These are phyloP conservation scores for Penicillium palitans DNA, from an alignment of 2,329 filamentous ascomycete genomes.

Conservation along the genomic window DNA sequence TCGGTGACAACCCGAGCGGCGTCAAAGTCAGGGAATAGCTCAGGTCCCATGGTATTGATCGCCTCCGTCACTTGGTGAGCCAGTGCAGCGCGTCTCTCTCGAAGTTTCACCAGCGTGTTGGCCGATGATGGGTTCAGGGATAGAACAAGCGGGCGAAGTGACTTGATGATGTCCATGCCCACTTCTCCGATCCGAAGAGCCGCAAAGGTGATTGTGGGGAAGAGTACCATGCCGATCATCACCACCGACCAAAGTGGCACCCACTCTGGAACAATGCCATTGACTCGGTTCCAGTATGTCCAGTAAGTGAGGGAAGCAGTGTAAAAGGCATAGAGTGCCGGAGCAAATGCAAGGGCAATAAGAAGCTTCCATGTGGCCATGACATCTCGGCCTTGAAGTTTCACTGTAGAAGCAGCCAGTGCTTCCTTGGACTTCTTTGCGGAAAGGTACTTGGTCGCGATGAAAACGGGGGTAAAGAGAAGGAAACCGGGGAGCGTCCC, in stretches of 20 bases:
- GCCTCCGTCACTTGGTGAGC: slow-evolving; percentile 81
- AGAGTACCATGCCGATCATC: slow-evolving; percentile 72
- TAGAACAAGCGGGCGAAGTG: slow-evolving; percentile 79
- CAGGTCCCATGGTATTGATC: slow-evolving; percentile 92
- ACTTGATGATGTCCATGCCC: slow-evolving; percentile 99
- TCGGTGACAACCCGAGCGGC: slow-evolving; percentile 66
- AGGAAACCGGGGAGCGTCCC: slow-evolving; percentile 83
- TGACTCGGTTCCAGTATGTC: slow-evolving; percentile 77
- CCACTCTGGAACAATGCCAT: slow-evolving; percentile 75
- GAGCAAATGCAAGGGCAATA: slow-evolving; percentile 80
- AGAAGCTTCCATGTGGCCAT: slow-evolving; percentile 94
- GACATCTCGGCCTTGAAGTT: slow-evolving; percentile 83
- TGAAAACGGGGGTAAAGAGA: slow-evolving; percentile 85
- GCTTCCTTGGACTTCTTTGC: slow-evolving; percentile 79
- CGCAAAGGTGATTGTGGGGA: slow-evolving; percentile 86
- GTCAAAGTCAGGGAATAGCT: slow-evolving; percentile 97
- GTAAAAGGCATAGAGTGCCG: slow-evolving; percentile 79
- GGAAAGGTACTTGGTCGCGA: slow-evolving; percentile 79
- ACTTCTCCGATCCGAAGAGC: slow-evolving; percentile 93
- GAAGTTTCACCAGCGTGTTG: slow-evolving; percentile 79
- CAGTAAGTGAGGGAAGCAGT: slow-evolving; percentile 71
- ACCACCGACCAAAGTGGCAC: slow-evolving; percentile 78
- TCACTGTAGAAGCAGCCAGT: slow-evolving; percentile 81
- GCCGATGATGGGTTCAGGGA: slow-evolving; percentile 81
- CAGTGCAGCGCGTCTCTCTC: slow-evolving; percentile 69